Evolutionary conservation across 2,329 filamentous ascomycete species (phyloP).

Genomic region (Ophioceras dolichostomum): DNA sequence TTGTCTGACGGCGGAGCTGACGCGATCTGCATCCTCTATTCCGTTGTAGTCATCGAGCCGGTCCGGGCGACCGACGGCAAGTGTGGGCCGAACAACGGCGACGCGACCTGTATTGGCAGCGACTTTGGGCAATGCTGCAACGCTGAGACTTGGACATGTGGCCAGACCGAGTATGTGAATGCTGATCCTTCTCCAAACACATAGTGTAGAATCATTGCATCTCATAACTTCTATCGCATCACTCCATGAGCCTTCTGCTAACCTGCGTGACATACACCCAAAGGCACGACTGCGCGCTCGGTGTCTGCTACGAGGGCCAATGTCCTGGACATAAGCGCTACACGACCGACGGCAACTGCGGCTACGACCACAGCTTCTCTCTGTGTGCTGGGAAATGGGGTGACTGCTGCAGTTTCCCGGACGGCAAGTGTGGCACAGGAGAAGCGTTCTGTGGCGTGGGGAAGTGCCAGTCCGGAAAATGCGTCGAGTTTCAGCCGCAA

Average conservation of each 20-base stretch:
- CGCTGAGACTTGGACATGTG: conserved; percentile 17
- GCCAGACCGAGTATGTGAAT: conserved; percentile 10
- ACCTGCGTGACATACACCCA: no score
- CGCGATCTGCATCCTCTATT: no score
- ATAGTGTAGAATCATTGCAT: no score
- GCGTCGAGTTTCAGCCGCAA: no score
- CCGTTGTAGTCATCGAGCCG: conserved; percentile 17
- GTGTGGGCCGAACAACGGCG: conserved; percentile 17
- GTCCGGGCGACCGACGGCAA: conserved; percentile 13
- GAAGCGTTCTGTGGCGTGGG: background rate
- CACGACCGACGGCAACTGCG: conserved; percentile 1
- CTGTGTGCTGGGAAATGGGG: conserved; percentile 1
- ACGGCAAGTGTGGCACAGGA: conserved; percentile 1
- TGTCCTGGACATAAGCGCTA: background rate
- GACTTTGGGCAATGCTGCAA: conserved; percentile 17
- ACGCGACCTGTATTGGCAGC: conserved; percentile 18
- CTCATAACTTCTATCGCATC: no score
- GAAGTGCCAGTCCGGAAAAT: conserved; percentile 1
- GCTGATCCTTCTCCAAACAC: no score
- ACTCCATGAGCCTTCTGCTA: no score
- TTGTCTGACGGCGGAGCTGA: no score
- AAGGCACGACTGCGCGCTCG: conserved; percentile 1
- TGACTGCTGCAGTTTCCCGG: background rate
- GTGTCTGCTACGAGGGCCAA: conserved; percentile 1
- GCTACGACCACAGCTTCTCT: background rate